Base-by-base conservation (phyloP, 371 early-diverging fungal genomes). In the Apophysomyces elegans region DNA sequence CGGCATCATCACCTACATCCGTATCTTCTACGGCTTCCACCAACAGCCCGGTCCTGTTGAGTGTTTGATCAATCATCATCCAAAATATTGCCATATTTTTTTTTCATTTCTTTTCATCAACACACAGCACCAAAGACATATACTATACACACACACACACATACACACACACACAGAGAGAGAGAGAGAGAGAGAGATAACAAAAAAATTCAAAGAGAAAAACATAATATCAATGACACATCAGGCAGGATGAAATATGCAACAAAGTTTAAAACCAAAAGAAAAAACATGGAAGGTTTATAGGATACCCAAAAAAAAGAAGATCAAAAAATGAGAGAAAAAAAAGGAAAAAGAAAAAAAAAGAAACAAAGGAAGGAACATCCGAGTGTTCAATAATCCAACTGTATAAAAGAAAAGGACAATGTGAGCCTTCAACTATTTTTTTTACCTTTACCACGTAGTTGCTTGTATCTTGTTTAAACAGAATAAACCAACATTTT, bases 321-420 rank as follows among this genome's bases (percentile, higher is more conserved):
- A n/a, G 35, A 62, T 38, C 11, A 62, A 26, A 36, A 62, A 47
- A 37, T 18, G 41, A 64, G 46, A 36, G 58, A 64, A 41, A 64
- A 35, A 57, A 46, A 44, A 58, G 36, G 32, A 26, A 26, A 26
- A 26, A 26, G 46, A 43, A 43, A 43, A 43, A 43, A 2, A 2
- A 43, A 2, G 2, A 43, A 43, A 43, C 2, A 43, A 43, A 43
- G 14, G 14, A 43, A 5, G 43, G 14, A 43, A 43, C 32, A 26
- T 26, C 2, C 32, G 32, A 26, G 32, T 26, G 32, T 2, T 26
- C 32, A 21, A 21, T 50, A 7, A 21, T 11, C 21, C 54, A 9
- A 50, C 21, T 50, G 54, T 50, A 50, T 9, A 21, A 50, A 50
- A 50, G 21, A 50, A 26, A 50, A 50, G 21, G 11, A 6, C n/a